Percentiles rank a stretch among this genome's conserved stretches.
Evolutionary conservation across 805 yeast species (phyloP).

Genomic region (Lipomyces spencermartinsiae): DNA sequence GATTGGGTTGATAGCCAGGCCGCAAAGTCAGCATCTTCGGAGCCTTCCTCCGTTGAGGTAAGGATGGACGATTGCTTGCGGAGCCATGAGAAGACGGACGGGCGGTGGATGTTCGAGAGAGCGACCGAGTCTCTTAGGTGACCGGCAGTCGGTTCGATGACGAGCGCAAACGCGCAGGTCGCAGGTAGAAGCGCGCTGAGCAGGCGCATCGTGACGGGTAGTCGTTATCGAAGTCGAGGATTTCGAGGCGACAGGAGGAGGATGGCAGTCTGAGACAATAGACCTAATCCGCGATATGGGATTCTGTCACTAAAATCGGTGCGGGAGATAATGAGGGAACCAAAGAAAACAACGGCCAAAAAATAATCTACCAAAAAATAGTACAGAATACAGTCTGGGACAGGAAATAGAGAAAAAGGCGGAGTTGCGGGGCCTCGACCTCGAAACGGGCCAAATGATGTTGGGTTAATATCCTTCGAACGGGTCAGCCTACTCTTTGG

Average conservation of each 20-base stretch:
- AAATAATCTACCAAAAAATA: too few species aligned
- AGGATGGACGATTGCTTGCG: slow-evolving; percentile 5
- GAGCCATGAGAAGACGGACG: neutral
- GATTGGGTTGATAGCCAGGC: slow-evolving; percentile 57
- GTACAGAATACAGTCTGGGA: too few species aligned
- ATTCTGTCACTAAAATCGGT: neutral
- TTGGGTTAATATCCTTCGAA: too few species aligned
- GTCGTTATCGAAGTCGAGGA: neutral
- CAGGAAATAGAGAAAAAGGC: too few species aligned
- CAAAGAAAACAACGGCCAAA: too few species aligned
- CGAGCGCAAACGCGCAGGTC: neutral
- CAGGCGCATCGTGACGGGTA: neutral
- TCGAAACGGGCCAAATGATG: too few species aligned
- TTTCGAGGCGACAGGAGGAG: neutral
- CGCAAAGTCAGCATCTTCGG: slow-evolving; percentile 48
- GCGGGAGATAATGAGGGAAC: too few species aligned
- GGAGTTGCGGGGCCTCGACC: too few species aligned
- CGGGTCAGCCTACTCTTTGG: too few species aligned
- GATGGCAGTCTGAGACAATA: neutral
- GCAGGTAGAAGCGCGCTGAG: neutral
- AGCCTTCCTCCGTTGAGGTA: neutral
- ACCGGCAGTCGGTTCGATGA: neutral
- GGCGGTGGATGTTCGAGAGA: neutral
- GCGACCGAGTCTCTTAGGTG: neutral
- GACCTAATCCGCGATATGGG: neutral